phyloP scores from a whole-genome alignment of 2,329 filamentous ascomycete species.

The Teratosphaeria gauchensis region DNA sequence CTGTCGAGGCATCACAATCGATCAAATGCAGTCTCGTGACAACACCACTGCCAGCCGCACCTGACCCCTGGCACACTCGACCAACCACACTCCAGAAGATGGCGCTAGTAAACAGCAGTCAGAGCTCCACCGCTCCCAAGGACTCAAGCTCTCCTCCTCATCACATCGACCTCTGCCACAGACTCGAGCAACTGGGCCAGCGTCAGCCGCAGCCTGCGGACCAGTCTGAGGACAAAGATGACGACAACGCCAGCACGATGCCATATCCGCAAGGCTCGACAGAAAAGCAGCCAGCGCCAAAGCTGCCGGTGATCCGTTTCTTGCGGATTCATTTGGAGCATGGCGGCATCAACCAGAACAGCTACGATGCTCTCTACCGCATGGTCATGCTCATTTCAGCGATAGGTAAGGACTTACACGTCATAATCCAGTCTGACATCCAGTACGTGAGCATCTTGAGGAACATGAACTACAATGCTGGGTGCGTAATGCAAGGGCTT shows the following conservation, averaged over 20 bases:
- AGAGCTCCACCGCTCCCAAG: background rate
- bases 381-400: constrained; percentile 8
- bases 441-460: background rate
- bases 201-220: background rate
- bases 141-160: background rate
- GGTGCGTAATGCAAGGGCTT: constrained; percentile 3
- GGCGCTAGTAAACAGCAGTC: background rate
- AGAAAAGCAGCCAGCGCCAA: background rate
- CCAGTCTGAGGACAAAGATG: background rate
- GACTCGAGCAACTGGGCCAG: background rate
- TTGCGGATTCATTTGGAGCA: constrained; percentile 6
- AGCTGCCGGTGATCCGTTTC: constrained; percentile 4
- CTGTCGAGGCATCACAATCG: background rate
- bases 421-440: background rate
- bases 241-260: background rate
- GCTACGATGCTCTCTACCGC: constrained; percentile 8
- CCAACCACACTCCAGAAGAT: background rate
- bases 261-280: background rate
- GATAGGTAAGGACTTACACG: constrained; percentile 5
- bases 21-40: background rate
- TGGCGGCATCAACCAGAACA: constrained; percentile 5
- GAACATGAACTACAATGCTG: constrained; percentile 1
- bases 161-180: background rate
- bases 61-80: background rate
- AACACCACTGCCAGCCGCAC: background rate